These are phyloP conservation scores for Dactylellina drechsleri DNA, from an alignment of 2,329 filamentous ascomycete genomes.

Conservation along the genomic window DNA sequence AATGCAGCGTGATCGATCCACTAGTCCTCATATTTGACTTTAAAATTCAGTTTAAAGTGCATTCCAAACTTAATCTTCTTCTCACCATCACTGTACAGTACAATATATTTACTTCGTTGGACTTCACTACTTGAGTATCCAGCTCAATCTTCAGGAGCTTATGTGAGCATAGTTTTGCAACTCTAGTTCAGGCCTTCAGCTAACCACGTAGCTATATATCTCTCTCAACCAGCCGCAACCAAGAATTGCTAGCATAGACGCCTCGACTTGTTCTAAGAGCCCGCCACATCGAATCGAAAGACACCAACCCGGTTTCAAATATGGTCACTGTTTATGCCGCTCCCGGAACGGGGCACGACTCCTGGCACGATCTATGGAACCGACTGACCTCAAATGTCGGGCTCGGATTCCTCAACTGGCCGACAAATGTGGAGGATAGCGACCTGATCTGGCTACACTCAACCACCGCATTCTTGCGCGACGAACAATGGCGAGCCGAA, in stretches of 20 bases:
- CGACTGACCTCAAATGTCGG: conserved; percentile 41
- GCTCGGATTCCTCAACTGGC: conserved; percentile 43
- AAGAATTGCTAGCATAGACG: too few species aligned
- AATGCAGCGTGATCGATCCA: too few species aligned
- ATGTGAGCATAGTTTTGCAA: not conserved
- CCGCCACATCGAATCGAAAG: too few species aligned
- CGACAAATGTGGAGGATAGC: conserved; percentile 29
- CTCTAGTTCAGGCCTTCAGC: not conserved
- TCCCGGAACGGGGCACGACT: conserved; percentile 36
- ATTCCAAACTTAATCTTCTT: not conserved
- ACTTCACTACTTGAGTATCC: too few species aligned
- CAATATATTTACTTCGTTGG: not conserved
- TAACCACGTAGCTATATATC: not conserved
- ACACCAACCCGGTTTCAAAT: not conserved
- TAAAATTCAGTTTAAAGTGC: too few species aligned
- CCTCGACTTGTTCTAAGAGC: too few species aligned
- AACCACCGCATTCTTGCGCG: conserved; percentile 35
- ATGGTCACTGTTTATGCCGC: conserved; percentile 25
- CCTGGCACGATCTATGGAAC: conserved; percentile 50
- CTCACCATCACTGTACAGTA: not conserved
- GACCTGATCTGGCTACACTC: conserved; percentile 52
- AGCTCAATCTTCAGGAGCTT: too few species aligned
- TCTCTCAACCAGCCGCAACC: too few species aligned
- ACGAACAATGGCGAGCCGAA: conserved; percentile 37
- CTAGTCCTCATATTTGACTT: too few species aligned